A percentile compares a stretch with the other conserved stretches of the same genome.
Conservation (phyloP, 139 green algal genomes). For the Gonium pectorale region DNA sequence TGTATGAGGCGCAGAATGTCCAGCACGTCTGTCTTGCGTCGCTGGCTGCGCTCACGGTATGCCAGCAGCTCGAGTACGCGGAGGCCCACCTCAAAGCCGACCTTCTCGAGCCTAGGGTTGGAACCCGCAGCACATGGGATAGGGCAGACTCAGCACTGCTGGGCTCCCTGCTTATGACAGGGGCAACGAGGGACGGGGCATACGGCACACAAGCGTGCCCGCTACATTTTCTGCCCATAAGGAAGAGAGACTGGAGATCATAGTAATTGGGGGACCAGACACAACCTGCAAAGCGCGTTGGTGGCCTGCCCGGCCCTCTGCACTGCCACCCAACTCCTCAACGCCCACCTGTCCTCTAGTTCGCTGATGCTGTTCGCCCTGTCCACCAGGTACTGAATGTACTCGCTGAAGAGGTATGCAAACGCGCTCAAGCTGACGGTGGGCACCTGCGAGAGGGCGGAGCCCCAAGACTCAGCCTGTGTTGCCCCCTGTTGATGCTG, state of each 20-base stretch:
- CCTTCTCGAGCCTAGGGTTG: constrained; percentile 91
- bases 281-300: too few relatives aligned
- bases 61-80: constrained; percentile 91
- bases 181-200: too few relatives aligned
- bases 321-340: too few relatives aligned
- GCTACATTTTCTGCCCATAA: too few relatives aligned
- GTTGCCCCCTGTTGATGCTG: neutral
- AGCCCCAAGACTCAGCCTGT: neutral
- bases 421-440: constrained; percentile 91
- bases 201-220: too few relatives aligned
- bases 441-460: constrained; percentile 54
- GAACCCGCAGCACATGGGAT: too few relatives aligned
- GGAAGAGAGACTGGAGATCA: too few relatives aligned
- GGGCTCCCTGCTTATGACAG: too few relatives aligned
- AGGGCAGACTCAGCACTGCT: too few relatives aligned
- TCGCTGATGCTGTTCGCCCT: constrained; percentile 89
- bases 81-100: constrained; percentile 87
- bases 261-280: too few relatives aligned
- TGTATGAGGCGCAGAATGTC: constrained; percentile 94
- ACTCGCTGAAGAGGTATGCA: constrained; percentile 95
- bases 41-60: constrained; percentile 80
- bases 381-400: constrained; percentile 95
- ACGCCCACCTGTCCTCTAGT: constrained; percentile 87
- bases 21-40: constrained; percentile 76
- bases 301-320: too few relatives aligned